These are phyloP conservation scores for Jackrogersella minutella DNA, from an alignment of 495 filamentous ascomycete genomes.

Conservation along the genomic window DNA sequence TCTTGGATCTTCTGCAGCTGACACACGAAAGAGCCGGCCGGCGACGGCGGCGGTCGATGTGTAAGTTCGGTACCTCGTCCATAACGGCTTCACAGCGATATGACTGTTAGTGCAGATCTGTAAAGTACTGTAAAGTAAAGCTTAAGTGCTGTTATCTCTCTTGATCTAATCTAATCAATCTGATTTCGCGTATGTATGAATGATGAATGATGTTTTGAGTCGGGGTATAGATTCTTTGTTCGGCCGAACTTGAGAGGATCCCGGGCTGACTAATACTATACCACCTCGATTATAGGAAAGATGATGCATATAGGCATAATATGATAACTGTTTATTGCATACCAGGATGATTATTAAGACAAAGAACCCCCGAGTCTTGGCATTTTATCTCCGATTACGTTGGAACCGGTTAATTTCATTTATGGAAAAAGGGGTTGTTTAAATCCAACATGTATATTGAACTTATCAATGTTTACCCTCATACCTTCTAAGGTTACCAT, in stretches of 20 bases:
- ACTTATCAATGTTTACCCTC: too few relatives aligned
- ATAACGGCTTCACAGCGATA: neutral
- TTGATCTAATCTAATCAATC: conserved; percentile 28
- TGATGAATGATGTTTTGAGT: neutral
- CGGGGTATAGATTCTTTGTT: neutral
- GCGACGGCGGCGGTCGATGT: conserved; percentile 46
- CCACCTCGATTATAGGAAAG: neutral
- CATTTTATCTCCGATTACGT: too few relatives aligned
- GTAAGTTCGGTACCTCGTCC: conserved; percentile 12
- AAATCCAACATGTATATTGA: too few relatives aligned
- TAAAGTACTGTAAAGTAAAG: too few relatives aligned
- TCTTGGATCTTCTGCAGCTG: conserved; percentile 63
- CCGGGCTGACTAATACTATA: too few relatives aligned
- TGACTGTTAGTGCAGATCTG: neutral
- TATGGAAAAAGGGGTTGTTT: too few relatives aligned
- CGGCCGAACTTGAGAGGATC: conserved; percentile 16
- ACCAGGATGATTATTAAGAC: too few relatives aligned
- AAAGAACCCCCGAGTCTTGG: too few relatives aligned
- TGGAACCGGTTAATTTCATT: too few relatives aligned
- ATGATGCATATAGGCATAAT: too few relatives aligned
- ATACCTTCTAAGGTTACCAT: too few relatives aligned
- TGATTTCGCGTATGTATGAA: conserved; percentile 4
- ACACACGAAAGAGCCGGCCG: conserved; percentile 59
- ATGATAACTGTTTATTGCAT: too few relatives aligned
- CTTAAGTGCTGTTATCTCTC: neutral